phyloP scores from a whole-genome alignment of 169 alveolate genomes.

The Sarcocystis neurona region DNA sequence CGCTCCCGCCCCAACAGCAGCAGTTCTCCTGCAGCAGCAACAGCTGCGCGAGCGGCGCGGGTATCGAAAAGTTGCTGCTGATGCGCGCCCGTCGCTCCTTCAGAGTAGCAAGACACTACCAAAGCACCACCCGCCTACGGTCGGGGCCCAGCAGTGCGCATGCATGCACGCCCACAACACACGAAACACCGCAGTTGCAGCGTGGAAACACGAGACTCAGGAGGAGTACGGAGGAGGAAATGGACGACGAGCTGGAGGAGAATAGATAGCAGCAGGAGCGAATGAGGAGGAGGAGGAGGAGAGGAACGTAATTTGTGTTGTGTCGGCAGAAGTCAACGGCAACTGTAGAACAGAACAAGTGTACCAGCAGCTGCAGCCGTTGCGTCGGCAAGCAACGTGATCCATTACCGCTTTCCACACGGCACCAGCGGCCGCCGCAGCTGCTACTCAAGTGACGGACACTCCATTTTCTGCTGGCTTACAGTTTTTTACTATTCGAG shows the following conservation, averaged over 20 bases:
- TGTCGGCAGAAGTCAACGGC: background rate
- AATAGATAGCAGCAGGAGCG: background rate
- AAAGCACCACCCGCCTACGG: too few species aligned
- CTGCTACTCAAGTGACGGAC: background rate
- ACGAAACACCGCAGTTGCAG: background rate
- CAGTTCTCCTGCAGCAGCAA: too few species aligned
- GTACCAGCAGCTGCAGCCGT: too few species aligned
- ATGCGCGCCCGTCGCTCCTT: too few species aligned
- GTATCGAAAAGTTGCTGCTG: too few species aligned
- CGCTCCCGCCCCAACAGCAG: too few species aligned
- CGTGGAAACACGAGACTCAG: background rate
- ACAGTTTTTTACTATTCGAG: too few species aligned
- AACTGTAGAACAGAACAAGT: background rate
- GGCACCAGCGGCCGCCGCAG: background rate
- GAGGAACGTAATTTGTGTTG: background rate
- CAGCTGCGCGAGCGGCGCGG: too few species aligned
- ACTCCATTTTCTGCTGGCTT: too few species aligned
- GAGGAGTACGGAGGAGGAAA: background rate
- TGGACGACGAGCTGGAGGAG: background rate
- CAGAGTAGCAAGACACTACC: too few species aligned
- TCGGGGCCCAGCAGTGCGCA: too few species aligned
- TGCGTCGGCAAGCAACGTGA: background rate
- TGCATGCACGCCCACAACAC: background rate
- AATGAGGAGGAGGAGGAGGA: background rate
- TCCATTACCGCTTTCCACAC: background rate